Evolutionary conservation across 2,329 filamentous ascomycete genomes (phyloP).

Genomic region (Penicillium verrucosum): DNA sequence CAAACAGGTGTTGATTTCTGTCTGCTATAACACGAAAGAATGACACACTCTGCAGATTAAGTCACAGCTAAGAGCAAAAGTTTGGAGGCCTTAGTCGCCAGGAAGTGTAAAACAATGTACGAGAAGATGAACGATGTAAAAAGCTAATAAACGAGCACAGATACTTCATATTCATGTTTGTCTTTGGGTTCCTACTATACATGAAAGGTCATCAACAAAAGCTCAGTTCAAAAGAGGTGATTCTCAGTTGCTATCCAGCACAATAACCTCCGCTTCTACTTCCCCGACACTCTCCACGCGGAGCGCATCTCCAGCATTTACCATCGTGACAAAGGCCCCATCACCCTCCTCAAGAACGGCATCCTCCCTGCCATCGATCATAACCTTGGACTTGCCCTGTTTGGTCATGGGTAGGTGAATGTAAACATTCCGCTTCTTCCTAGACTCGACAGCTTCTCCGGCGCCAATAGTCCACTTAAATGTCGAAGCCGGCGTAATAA

Average conservation of each 20-base stretch:
- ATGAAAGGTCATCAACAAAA: neutral
- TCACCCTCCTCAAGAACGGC: constrained; percentile 71
- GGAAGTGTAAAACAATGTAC: neutral
- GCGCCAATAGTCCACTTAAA: constrained; percentile 73
- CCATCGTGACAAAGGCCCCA: constrained; percentile 68
- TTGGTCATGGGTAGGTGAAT: constrained; percentile 79
- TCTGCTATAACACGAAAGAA: no score
- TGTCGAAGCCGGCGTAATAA: constrained; percentile 62
- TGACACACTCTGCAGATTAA: no score
- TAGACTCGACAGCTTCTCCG: constrained; percentile 32
- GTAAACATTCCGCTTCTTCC: constrained; percentile 66
- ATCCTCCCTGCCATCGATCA: constrained; percentile 63
- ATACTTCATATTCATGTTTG: neutral
- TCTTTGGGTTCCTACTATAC: neutral
- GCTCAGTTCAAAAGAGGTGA: neutral
- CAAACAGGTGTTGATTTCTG: no score
- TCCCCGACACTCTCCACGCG: constrained; percentile 65
- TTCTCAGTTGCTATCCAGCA: constrained; percentile 60
- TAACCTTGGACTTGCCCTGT: constrained; percentile 68
- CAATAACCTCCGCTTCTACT: constrained; percentile 65
- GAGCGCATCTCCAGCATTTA: constrained; percentile 63
- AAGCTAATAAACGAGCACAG: neutral
- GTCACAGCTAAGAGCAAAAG: no score
- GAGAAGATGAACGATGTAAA: neutral
- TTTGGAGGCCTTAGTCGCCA: neutral